These are phyloP conservation scores for Ulvella scutata DNA, from an alignment of 139 green algal species.

Conservation along the genomic window DNA sequence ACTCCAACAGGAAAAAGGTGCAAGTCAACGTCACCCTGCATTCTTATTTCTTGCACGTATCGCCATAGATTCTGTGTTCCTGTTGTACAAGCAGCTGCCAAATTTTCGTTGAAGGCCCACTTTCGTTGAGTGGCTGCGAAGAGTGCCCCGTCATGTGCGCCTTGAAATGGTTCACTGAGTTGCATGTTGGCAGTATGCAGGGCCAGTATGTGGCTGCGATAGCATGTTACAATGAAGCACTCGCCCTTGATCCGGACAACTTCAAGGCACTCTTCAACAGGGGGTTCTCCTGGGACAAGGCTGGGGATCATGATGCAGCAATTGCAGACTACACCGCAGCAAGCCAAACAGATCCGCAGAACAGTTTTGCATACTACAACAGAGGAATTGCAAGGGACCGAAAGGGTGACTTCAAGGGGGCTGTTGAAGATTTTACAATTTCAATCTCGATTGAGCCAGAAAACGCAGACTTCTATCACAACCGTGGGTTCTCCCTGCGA, in stretches of 20 bases:
- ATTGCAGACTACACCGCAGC: conserved; percentile 53
- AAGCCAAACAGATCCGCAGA: conserved; percentile 35
- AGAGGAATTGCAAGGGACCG: conserved; percentile 56
- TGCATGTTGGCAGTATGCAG: background rate
- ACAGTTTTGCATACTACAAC: conserved; percentile 70
- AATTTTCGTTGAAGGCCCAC: no score
- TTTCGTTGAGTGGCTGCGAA: no score
- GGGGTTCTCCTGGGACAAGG: conserved; percentile 69
- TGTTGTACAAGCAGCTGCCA: no score
- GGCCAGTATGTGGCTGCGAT: conserved; percentile 45
- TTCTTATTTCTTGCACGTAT: no score
- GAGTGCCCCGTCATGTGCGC: background rate
- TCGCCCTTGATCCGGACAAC: conserved; percentile 39
- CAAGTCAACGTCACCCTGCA: no score
- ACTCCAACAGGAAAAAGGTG: no score
- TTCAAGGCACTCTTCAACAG: conserved; percentile 80
- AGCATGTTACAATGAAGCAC: conserved; percentile 44
- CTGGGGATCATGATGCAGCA: conserved; percentile 34
- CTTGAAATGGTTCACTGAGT: background rate
- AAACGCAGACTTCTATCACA: conserved; percentile 80
- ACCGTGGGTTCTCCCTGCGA: conserved; percentile 68
- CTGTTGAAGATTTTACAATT: conserved; percentile 46
- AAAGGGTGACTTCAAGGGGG: conserved; percentile 33
- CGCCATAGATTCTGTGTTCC: no score
- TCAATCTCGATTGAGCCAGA: conserved; percentile 51